Percentiles rank a stretch among this genome's conserved stretches.
Evolutionary conservation across 768 basidiomycete species (phyloP).

Genomic region (Lyophyllum atratum): DNA sequence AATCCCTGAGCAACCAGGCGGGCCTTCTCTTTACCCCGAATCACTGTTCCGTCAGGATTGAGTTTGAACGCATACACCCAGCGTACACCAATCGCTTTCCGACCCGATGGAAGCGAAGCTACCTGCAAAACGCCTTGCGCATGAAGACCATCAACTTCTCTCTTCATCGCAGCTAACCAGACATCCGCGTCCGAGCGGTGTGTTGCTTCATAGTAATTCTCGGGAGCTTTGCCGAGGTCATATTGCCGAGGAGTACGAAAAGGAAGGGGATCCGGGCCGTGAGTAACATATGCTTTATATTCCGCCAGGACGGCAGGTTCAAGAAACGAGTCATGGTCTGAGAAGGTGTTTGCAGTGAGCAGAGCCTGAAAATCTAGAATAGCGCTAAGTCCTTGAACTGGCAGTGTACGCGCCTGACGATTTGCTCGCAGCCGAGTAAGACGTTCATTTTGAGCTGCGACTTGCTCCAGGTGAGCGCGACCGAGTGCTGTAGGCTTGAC

Average conservation of each 20-base stretch:
- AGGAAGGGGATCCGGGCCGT: background rate
- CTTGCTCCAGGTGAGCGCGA: background rate
- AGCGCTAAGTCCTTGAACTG: background rate
- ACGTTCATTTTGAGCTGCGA: background rate
- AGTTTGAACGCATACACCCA: constrained; percentile 43
- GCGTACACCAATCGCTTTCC: constrained; percentile 26
- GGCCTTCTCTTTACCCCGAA: constrained; percentile 27
- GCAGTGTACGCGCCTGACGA: background rate
- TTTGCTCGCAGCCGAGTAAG: background rate
- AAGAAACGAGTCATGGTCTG: background rate
- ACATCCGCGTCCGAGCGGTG: constrained; percentile 13
- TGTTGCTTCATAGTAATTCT: constrained; percentile 19
- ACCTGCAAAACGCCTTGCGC: constrained; percentile 28
- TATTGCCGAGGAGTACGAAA: background rate
- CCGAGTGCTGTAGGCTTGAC: background rate
- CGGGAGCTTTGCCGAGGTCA: constrained; percentile 16
- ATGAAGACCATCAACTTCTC: constrained; percentile 20
- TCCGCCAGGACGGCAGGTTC: background rate
- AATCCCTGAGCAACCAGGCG: constrained; percentile 26
- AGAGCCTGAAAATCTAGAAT: background rate
- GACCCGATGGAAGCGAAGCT: constrained; percentile 21
- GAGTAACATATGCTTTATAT: background rate
- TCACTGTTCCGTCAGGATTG: constrained; percentile 33
- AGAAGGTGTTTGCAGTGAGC: background rate
- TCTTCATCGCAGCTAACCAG: constrained; percentile 26